Base-by-base conservation (phyloP, 1,139 yeast species). In the Sugiyamaella paludigena region DNA sequence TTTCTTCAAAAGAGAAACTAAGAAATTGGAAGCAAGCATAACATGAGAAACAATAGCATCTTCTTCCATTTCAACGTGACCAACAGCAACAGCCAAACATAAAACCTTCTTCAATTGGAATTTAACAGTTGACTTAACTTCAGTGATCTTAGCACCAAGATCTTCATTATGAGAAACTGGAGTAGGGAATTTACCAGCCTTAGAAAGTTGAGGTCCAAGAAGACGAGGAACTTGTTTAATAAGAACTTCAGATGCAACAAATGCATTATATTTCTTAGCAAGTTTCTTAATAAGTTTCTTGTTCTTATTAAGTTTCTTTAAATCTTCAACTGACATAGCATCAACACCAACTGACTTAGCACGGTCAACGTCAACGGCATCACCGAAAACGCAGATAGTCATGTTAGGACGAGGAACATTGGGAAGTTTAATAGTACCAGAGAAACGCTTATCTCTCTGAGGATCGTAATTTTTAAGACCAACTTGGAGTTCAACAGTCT, bases 131-230 rank as follows among this genome's bases (percentile, higher is more conserved):
- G 98, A 89, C 82, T 87, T 91, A 70, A 92, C 98, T 73, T 94
- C 99, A 69, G 80, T 84, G 70, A 94, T 94, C 88, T 92, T 92
- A 66, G 82, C 73, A 84, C 87, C 87, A 74, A 94, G 84, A 77
- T 94, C 98, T 75, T 94, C 99, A 77, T 87, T 82, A 87, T 92
- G 98, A 62, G 98, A 92, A 69, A 94, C 98, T 78, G 99, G 98
- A 76, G 98, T 91, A 78, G 99, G 99, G 96, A 94, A 94, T 91
- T 94, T 94, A 87, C 98, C 98, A 75, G 98, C 98, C 88, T 94
- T 94, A 68, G 98, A 94, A 75, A 94, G 91, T 78, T 94, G 97
- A 76, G 99, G 99, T 81, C 99, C 99, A 75, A 94, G 85, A 74
- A 94, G 85, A 85, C 99, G 94, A 79, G 99, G 99, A 75, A 94